Evolutionary conservation across 768 basidiomycete species (phyloP).

Genomic region (Lyophyllum atratum): DNA sequence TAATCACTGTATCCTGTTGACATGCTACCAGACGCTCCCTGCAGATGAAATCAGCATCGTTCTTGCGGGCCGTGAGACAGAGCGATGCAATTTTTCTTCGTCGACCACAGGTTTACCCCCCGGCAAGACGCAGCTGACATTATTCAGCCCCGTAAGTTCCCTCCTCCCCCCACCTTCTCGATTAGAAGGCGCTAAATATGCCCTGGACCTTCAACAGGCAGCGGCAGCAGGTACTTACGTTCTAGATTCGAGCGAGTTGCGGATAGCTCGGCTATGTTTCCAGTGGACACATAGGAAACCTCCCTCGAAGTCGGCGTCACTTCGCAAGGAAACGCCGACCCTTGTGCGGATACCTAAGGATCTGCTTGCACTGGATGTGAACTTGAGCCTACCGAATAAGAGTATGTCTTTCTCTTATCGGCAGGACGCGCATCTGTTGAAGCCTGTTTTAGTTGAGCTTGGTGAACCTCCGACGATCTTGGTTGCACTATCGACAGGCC

Average conservation of each 20-base stretch:
- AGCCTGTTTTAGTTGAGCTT: conserved; percentile 55
- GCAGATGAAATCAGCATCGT: conserved; percentile 63
- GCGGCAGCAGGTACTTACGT: conserved; percentile 69
- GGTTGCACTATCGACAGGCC: conserved; percentile 63
- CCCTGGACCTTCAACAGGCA: conserved; percentile 45
- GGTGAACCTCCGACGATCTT: conserved; percentile 56
- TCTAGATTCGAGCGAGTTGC: conserved; percentile 68
- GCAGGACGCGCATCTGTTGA: background rate
- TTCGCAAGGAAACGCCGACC: conserved; percentile 32
- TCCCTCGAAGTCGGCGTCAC: conserved; percentile 24
- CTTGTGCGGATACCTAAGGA: conserved; percentile 69
- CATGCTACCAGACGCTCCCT: conserved; percentile 49
- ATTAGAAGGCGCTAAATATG: background rate
- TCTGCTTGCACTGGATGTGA: conserved; percentile 60
- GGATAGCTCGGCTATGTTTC: conserved; percentile 62
- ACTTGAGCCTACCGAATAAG: conserved; percentile 57
- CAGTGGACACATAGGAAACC: conserved; percentile 59
- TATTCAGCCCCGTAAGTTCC: conserved; percentile 72
- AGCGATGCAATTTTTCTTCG: conserved; percentile 57
- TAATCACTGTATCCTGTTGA: conserved; percentile 4
- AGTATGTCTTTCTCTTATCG: conserved; percentile 28
- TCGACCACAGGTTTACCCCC: conserved; percentile 45
- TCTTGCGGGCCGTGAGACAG: conserved; percentile 64
- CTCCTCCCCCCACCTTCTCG: conserved; percentile 7
- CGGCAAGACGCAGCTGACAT: conserved; percentile 56